These are phyloP conservation scores for Toxoplasma gondii DNA, from an alignment of 169 alveolate genomes.

Conservation along the genomic window DNA sequence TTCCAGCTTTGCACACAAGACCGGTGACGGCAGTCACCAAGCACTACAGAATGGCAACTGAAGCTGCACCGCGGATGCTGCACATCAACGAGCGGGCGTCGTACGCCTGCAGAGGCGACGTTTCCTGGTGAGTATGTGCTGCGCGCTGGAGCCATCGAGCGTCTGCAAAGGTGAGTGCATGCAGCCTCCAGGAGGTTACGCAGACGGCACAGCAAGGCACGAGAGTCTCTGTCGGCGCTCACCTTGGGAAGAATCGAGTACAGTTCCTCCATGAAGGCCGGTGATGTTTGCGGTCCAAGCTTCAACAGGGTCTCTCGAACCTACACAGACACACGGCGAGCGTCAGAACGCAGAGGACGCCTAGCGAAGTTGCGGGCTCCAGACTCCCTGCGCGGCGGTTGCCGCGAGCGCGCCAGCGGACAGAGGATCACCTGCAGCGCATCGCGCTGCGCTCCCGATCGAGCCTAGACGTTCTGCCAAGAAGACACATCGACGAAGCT, in stretches of 20 bases:
- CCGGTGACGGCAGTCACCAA: no score
- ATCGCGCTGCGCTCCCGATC: neutral
- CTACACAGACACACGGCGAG: neutral
- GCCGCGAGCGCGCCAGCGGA: neutral
- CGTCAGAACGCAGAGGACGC: neutral
- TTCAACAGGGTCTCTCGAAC: conserved; percentile 21
- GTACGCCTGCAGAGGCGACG: no score
- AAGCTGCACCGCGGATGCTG: no score
- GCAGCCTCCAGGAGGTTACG: no score
- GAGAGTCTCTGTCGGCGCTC: neutral
- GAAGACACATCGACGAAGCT: neutral
- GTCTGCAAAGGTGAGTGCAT: no score
- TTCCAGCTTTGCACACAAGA: no score
- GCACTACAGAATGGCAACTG: no score
- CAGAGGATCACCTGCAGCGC: neutral
- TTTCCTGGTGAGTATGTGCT: no score
- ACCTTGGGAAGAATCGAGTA: conserved; percentile 37
- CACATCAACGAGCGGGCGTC: no score
- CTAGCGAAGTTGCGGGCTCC: neutral
- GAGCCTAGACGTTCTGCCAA: neutral
- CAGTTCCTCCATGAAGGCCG: conserved; percentile 22
- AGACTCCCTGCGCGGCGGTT: neutral
- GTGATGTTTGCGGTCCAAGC: conserved; percentile 25
- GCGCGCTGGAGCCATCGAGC: no score
- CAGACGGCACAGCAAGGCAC: no score